Evolutionary conservation across 106 monocot species (phyloP), one percentile per base, ranked within the genome.

Genomic region (Dactylorhiza incarnata): DNA sequence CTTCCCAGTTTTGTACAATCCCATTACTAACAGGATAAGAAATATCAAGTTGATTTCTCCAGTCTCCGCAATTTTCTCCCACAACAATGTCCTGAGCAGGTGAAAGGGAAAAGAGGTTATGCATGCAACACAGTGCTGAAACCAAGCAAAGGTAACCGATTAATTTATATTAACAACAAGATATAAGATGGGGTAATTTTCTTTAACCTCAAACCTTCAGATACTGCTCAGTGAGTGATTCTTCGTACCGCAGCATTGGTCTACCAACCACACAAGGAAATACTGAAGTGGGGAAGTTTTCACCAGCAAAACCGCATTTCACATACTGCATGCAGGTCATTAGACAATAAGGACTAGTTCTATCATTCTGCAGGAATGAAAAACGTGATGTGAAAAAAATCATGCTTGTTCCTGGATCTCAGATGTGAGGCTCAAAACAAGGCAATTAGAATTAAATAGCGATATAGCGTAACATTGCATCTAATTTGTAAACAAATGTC

Each of bases 1-100:
- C 97, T 63, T 97, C 97, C 97, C 97, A 97, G 55, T 94, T 94
- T 73, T 97, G 97, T 79, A 97, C 91, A 77, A 97, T 97, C 5
- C 97, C 97, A 86, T 94, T 97, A 66, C 73, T 91, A 59, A 97
- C 94, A 76, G 97, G 97, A 74, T 97, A 97, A 25, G 94, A 89
- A 76, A 97, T 83, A 43, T 97, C 97, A 26, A 97, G 78, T 70
- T 97, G 97, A 66, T 97, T 77, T 49, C 94, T 68, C 73, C 91
- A 62, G 22, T 91, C 91, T 15, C 84, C 87, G 84, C 91, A 97
- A 80, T 89, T 81, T 67, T 85, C 94, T 83, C 97, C 97, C 11
- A 97, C 97, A 14, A 97, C 87, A 75, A 91, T 87, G 80, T 94
- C 94, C 93, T 97, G 49, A 52, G 49, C 51, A 14, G 19, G 70